Percentiles rank a stretch among this genome's conserved stretches.
Evolutionary conservation across 2,329 filamentous ascomycete species (phyloP).

Genomic region (Dactylellina drechsleri): DNA sequence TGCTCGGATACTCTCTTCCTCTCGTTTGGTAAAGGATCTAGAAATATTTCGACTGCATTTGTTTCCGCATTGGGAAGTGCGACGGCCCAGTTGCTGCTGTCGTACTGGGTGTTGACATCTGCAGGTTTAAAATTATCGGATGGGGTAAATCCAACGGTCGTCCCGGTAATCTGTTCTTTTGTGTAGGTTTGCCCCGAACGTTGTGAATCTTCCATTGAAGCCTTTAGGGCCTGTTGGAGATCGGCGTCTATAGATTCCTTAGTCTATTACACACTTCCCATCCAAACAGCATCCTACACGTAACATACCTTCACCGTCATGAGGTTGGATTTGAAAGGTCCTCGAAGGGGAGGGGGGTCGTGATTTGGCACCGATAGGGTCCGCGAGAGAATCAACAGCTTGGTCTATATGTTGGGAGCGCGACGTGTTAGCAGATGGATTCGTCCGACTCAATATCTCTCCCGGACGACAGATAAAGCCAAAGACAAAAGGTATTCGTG

Average conservation of each 20-base stretch:
- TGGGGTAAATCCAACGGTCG: slow-evolving; percentile 54
- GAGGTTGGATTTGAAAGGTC: slow-evolving; percentile 40
- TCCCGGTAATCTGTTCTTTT: slow-evolving; percentile 56
- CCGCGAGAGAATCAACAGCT: slow-evolving; percentile 33
- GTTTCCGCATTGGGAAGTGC: slow-evolving; percentile 52
- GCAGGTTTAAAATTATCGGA: slow-evolving; percentile 56
- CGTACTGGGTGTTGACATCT: slow-evolving; percentile 55
- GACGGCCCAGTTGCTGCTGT: slow-evolving; percentile 57
- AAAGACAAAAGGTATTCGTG: not conserved
- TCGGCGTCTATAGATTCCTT: slow-evolving; percentile 49
- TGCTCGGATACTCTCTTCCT: slow-evolving; percentile 55
- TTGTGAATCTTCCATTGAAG: slow-evolving; percentile 56
- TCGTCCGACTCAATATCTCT: slow-evolving; percentile 14
- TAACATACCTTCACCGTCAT: slow-evolving; percentile 47
- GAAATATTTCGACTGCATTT: slow-evolving; percentile 57
- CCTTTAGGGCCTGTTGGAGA: slow-evolving; percentile 56
- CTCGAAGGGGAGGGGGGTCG: slow-evolving; percentile 46
- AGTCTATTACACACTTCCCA: too few relatives aligned
- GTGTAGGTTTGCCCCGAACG: slow-evolving; percentile 40
- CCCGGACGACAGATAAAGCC: not conserved
- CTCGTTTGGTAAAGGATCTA: slow-evolving; percentile 55
- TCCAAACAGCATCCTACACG: too few relatives aligned
- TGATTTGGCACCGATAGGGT: slow-evolving; percentile 49
- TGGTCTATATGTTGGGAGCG: slow-evolving; percentile 28
- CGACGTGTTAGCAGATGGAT: slow-evolving; percentile 38